phyloP scores from a whole-genome alignment of 2,329 filamentous ascomycete genomes.

The Fusarium agapanthi region DNA sequence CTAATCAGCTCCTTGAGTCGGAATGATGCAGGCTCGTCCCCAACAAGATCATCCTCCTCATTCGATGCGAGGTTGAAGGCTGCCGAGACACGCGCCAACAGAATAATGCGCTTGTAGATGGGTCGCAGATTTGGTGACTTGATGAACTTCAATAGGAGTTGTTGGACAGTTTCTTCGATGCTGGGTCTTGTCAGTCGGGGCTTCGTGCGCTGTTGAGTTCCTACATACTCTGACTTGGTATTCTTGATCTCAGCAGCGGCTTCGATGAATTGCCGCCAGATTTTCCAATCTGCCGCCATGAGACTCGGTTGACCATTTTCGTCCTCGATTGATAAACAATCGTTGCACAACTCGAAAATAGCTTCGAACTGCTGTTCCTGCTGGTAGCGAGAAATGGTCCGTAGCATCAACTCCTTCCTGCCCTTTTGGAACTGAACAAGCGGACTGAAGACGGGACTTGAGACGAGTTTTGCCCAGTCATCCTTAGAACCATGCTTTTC shows the following conservation, averaged over 20 bases:
- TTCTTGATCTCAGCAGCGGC: conserved; percentile 49
- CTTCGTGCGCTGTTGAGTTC: background rate
- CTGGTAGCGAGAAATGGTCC: conserved; percentile 51
- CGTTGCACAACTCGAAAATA: conserved; percentile 55
- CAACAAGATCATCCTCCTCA: conserved; percentile 43
- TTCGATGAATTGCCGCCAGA: conserved; percentile 52
- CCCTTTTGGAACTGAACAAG: conserved; percentile 55
- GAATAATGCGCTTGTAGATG: conserved; percentile 52
- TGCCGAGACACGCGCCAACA: conserved; percentile 50
- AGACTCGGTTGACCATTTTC: conserved; percentile 51
- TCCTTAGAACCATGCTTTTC: conserved; percentile 53
- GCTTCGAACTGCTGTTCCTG: conserved; percentile 52
- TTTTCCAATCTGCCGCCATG: conserved; percentile 55
- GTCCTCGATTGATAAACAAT: conserved; percentile 52
- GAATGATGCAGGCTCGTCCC: conserved; percentile 42
- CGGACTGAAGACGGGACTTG: conserved; percentile 53
- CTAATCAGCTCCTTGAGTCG: conserved; percentile 48
- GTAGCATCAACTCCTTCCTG: conserved; percentile 57
- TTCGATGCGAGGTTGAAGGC: conserved; percentile 47
- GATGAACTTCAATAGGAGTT: conserved; percentile 44
- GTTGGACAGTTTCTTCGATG: conserved; percentile 39
- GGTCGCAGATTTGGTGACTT: conserved; percentile 45
- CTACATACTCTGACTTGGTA: conserved; percentile 46
- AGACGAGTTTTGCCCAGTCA: conserved; percentile 52
- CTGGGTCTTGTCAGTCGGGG: conserved; percentile 35